A percentile compares a stretch with the other conserved stretches of the same genome.
Evolutionary conservation across 129 eudicot genomes (phyloP).

Genomic region (Pittosporum tobira): DNA sequence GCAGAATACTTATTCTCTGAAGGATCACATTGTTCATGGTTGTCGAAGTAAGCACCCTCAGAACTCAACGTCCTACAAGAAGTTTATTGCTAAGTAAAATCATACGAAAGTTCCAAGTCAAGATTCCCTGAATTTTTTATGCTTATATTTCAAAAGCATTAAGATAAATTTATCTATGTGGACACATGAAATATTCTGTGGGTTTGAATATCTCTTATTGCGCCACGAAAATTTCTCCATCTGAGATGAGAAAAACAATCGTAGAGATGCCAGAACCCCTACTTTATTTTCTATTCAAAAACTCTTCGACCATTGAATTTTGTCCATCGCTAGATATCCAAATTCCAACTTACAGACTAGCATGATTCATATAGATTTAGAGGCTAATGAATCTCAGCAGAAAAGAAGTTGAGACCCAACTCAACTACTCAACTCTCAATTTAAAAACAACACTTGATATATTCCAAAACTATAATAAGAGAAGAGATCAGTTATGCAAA

Average conservation of each 20-base stretch:
- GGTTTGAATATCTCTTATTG: not conserved
- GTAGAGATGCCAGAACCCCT: not conserved
- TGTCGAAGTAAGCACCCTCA: slow-evolving; percentile 75
- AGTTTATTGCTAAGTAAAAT: not conserved
- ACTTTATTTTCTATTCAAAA: not conserved
- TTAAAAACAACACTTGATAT: too few species aligned
- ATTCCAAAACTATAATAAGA: not conserved
- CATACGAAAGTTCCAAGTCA: too few species aligned
- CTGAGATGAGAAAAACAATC: not conserved
- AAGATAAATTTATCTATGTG: not conserved
- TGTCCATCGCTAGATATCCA: not conserved
- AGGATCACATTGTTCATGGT: slow-evolving; percentile 20
- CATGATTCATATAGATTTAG: too few species aligned
- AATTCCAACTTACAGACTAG: too few species aligned
- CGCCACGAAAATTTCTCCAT: not conserved
- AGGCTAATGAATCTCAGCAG: too few species aligned
- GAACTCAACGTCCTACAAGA: slow-evolving; percentile 62
- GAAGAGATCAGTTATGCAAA: not conserved
- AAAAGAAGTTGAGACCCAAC: too few species aligned
- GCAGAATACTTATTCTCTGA: slow-evolving; percentile 25
- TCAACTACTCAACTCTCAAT: too few species aligned
- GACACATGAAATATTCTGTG: not conserved
- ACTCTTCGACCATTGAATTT: not conserved
- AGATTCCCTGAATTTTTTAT: not conserved
- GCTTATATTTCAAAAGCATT: not conserved